Conservation (phyloP, 805 yeast genomes). For the Wickerhamomyces rabaulensis region DNA sequence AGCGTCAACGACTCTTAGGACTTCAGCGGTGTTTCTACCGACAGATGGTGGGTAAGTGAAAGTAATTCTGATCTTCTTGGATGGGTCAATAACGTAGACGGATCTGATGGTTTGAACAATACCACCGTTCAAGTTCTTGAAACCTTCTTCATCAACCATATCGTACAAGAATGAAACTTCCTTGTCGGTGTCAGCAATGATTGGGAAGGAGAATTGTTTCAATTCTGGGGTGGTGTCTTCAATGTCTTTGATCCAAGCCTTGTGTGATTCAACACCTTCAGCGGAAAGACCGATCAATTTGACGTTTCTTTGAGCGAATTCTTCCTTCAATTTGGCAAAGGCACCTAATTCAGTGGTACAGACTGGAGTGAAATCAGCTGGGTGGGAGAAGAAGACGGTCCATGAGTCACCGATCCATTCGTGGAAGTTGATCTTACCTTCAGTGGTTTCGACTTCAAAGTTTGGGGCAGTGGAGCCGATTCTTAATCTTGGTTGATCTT, state of each 20-base stretch:
- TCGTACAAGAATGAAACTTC: conserved; percentile 81
- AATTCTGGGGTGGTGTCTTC: conserved; percentile 73
- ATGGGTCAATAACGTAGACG: conserved; percentile 86
- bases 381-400: conserved; percentile 89
- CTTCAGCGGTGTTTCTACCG: conserved; percentile 93
- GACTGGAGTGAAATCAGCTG: conserved; percentile 95
- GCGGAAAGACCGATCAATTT: conserved; percentile 90
- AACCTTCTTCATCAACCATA: conserved; percentile 84
- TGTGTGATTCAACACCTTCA: conserved; percentile 74
- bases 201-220: conserved; percentile 76
- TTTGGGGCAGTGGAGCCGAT: conserved; percentile 86
- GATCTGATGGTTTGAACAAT: conserved; percentile 86
- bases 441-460: conserved; percentile 76
- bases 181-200: conserved; percentile 82
- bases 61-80: conserved; percentile 80
- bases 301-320: conserved; percentile 77
- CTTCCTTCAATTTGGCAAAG: conserved; percentile 83
- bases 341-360: conserved; percentile 97
- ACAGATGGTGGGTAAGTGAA: conserved; percentile 89
- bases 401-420: conserved; percentile 81
- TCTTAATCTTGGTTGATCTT: conserved; percentile 60
- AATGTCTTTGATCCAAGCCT: conserved; percentile 85
- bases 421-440: conserved; percentile 82
- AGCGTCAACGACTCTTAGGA: conserved; percentile 84
- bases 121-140: conserved; percentile 67